Conservation (phyloP, 768 basidiomycete genomes). For the Boletus sensibilis region DNA sequence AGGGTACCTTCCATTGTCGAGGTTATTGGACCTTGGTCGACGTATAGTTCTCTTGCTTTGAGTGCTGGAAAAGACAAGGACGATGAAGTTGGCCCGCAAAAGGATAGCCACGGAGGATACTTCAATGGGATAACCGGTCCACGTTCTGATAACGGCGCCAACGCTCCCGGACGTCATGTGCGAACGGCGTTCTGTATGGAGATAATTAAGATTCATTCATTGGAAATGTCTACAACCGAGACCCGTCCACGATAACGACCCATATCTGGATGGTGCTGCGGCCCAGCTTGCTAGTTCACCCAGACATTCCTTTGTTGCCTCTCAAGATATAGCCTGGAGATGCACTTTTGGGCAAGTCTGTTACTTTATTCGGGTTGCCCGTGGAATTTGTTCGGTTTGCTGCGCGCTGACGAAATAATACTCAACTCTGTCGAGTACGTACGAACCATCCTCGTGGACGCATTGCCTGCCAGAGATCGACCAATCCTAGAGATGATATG, state of each 20-base stretch:
- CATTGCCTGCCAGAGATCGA: not conserved
- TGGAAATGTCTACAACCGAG: not conserved
- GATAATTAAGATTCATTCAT: not conserved
- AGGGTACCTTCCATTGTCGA: slow-evolving; percentile 13
- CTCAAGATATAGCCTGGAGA: not conserved
- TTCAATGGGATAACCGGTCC: no score
- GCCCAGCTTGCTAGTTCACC: not conserved
- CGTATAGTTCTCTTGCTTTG: no score
- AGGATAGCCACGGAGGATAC: no score
- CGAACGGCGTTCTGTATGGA: not conserved
- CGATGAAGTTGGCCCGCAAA: no score
- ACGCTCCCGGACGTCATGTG: no score
- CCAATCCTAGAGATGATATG: not conserved
- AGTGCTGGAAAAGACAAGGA: no score
- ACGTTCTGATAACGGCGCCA: no score
- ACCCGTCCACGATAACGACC: not conserved
- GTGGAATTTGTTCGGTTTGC: not conserved
- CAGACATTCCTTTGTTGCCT: not conserved
- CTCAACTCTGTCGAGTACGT: not conserved
- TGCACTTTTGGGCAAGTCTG: not conserved
- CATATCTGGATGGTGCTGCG: not conserved
- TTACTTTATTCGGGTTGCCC: not conserved
- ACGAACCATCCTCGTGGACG: not conserved
- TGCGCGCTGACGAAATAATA: not conserved
- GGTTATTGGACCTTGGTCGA: no score